These are phyloP conservation scores for Lactarius trivialis DNA, from an alignment of 768 basidiomycete genomes.

Conservation along the genomic window DNA sequence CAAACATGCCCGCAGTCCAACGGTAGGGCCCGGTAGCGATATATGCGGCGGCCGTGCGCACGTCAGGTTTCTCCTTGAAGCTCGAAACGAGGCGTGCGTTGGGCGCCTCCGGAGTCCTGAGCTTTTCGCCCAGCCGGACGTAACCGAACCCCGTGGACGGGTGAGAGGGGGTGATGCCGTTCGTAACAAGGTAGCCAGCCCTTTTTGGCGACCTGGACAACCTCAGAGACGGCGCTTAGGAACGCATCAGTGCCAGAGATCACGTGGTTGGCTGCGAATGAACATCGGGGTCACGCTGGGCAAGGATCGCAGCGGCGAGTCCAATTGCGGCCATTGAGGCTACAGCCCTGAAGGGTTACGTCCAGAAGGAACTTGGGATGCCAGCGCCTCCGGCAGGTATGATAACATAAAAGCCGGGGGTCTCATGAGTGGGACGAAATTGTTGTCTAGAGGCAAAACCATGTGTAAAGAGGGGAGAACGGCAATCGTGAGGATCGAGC, in stretches of 20 bases:
- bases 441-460: constrained; percentile 71
- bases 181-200: constrained; percentile 82
- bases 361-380: constrained; percentile 85
- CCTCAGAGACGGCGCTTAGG: constrained; percentile 78
- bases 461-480: constrained; percentile 42
- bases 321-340: constrained; percentile 86
- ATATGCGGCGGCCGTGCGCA: constrained; percentile 79
- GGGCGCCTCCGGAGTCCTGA: constrained; percentile 61
- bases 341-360: constrained; percentile 77
- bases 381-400: constrained; percentile 88
- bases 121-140: constrained; percentile 57
- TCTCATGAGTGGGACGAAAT: constrained; percentile 51
- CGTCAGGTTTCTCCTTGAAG: constrained; percentile 90
- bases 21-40: constrained; percentile 83
- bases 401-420: constrained; percentile 84
- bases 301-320: constrained; percentile 76
- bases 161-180: constrained; percentile 85
- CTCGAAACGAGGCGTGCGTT: constrained; percentile 78
- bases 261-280: too few relatives aligned
- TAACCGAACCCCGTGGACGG: constrained; percentile 89
- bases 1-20: constrained; percentile 94
- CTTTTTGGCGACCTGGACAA: constrained; percentile 73
- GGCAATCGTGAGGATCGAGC: constrained; percentile 36
- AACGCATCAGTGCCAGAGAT: too few relatives aligned
- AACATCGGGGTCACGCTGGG: too few relatives aligned